Percentiles rank a stretch among this genome's conserved stretches.
Evolutionary conservation across 2,329 filamentous ascomycete species (phyloP).

Genomic region (Xylariaceae sp.): DNA sequence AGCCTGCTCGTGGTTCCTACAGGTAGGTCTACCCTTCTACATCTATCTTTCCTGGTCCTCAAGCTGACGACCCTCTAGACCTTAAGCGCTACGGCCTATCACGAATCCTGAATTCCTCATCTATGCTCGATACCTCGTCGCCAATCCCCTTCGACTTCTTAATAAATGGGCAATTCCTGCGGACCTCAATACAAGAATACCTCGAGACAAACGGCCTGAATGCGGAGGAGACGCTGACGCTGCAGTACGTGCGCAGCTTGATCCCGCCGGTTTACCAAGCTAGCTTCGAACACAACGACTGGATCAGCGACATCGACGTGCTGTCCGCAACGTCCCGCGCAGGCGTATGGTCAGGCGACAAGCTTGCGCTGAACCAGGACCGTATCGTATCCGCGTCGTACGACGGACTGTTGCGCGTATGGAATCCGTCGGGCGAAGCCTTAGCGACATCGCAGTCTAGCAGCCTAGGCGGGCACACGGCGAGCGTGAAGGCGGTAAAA

Average conservation of each 20-base stretch:
- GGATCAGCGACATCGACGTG: slow-evolving; percentile 88
- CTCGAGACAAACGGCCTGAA: slow-evolving; percentile 85
- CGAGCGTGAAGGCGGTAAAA: slow-evolving; percentile 79
- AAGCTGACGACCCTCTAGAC: slow-evolving; percentile 50
- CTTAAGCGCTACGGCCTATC: slow-evolving; percentile 74
- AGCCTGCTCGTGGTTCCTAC: slow-evolving; percentile 67
- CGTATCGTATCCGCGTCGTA: slow-evolving; percentile 91
- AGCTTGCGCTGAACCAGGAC: slow-evolving; percentile 62
- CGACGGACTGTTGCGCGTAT: slow-evolving; percentile 86
- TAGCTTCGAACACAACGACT: slow-evolving; percentile 96
- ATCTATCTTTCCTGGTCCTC: not conserved
- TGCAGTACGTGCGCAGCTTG: slow-evolving; percentile 93
- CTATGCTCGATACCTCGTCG: slow-evolving; percentile 68
- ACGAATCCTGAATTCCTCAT: slow-evolving; percentile 73
- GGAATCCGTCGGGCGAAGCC: slow-evolving; percentile 87
- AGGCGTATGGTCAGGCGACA: slow-evolving; percentile 59
- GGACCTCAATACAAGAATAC: slow-evolving; percentile 89
- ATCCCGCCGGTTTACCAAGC: slow-evolving; percentile 88
- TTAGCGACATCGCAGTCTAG: slow-evolving; percentile 77
- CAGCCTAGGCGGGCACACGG: slow-evolving; percentile 64
- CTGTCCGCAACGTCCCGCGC: slow-evolving; percentile 71
- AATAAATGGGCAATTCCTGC: slow-evolving; percentile 90
- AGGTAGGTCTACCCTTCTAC: slow-evolving; percentile 46
- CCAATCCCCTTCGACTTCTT: slow-evolving; percentile 92
- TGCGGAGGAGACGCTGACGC: slow-evolving; percentile 81